phyloP scores from a whole-genome alignment of 768 basidiomycete genomes.

The Suillus alpinus region DNA sequence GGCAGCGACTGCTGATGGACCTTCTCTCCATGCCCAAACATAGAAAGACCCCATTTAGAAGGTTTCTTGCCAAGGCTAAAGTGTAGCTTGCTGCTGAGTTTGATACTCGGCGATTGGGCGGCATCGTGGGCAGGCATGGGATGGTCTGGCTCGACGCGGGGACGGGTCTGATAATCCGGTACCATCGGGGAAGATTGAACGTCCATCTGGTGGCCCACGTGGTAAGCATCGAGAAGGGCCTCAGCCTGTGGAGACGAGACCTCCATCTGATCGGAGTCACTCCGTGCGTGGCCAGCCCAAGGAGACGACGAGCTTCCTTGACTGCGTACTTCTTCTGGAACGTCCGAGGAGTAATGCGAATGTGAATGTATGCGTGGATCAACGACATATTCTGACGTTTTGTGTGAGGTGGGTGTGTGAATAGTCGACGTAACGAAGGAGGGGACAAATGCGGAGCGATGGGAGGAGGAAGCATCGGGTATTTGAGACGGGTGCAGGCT shows the following conservation, averaged over 20 bases:
- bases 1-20: conserved; percentile 57
- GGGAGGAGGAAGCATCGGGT: conserved; percentile 48
- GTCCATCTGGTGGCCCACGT: conserved; percentile 47
- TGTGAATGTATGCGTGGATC: conserved; percentile 34
- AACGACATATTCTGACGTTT: conserved; percentile 33
- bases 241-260: conserved; percentile 49
- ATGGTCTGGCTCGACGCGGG: conserved; percentile 38
- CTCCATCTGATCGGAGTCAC: conserved; percentile 51
- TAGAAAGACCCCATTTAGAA: conserved; percentile 60
- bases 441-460: conserved; percentile 53
- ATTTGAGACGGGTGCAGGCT: conserved; percentile 39
- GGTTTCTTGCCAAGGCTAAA: conserved; percentile 70
- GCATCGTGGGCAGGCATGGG: conserved; percentile 34
- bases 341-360: conserved; percentile 29
- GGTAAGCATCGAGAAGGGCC: conserved; percentile 37
- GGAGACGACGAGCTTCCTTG: conserved; percentile 14
- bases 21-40: conserved; percentile 76
- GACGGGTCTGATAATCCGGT: conserved; percentile 48
- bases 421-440: conserved; percentile 30
- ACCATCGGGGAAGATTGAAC: conserved; percentile 48
- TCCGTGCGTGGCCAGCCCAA: conserved; percentile 31
- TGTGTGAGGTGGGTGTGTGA: conserved; percentile 29
- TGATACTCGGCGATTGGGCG: conserved; percentile 44
- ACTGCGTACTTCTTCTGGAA: conserved; percentile 26
- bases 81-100: conserved; percentile 54